These are phyloP conservation scores for Vaccinium darrowii DNA, from an alignment of 148 eudicot species.

Conservation along the genomic window DNA sequence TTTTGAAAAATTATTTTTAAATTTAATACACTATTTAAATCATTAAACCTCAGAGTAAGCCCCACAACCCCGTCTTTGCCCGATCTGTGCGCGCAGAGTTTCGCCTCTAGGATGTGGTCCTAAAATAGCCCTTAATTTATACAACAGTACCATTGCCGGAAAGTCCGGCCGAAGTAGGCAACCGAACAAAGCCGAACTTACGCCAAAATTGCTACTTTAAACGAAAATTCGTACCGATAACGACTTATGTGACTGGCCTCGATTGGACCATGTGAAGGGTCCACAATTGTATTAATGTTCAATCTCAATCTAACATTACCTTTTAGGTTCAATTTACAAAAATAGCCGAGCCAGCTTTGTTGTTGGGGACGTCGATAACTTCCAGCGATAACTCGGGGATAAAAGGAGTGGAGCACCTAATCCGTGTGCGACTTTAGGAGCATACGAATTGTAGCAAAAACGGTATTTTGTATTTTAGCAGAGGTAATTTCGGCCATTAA, in stretches of 20 bases:
- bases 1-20: too few relatives aligned
- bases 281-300: background rate
- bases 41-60: too few relatives aligned
- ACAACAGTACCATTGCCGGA: background rate
- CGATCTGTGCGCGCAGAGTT: too few relatives aligned
- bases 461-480: too few relatives aligned
- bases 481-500: too few relatives aligned
- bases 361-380: too few relatives aligned
- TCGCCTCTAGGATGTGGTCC: background rate
- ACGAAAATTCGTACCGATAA: background rate
- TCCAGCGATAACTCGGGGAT: too few relatives aligned
- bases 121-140: background rate
- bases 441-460: too few relatives aligned
- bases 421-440: too few relatives aligned
- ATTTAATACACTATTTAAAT: too few relatives aligned
- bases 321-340: background rate
- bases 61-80: too few relatives aligned
- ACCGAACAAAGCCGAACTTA: background rate
- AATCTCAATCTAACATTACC: background rate
- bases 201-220: background rate
- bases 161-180: background rate
- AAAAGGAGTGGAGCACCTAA: too few relatives aligned
- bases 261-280: background rate
- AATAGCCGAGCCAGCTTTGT: background rate
- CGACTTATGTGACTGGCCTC: background rate